Evolutionary conservation across 306 rosid genomes (phyloP), one percentile per base, ranked within the genome.

Genomic region (Cucumis melo): DNA sequence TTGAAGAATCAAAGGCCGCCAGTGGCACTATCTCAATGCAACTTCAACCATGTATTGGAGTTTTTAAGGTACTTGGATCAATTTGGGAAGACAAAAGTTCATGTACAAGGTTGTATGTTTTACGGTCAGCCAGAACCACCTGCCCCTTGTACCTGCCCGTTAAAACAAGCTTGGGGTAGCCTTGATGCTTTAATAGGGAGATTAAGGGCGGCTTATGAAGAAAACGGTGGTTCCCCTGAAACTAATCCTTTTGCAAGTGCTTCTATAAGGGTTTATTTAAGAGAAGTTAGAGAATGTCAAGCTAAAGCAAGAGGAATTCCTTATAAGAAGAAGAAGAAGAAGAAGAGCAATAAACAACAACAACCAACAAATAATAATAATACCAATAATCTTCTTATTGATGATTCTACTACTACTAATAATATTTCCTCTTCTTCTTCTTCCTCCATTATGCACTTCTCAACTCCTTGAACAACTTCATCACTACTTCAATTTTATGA

Each of bases 1-100:
- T 24, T 90, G 70, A 90, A 82, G 81, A 90, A 86, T 79, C 90
- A 80, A 29, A 83, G 87, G 29, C 95, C 95, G 9, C 82, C 89
- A 6, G 90, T 90, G 27, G 79, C 82, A 48, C 82, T 90, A 2
- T 79, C 92, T 0, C 89, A 86, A 58, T 87, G 90, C 86, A 90
- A 82, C 68, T 80, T 76, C 84, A 90, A 86, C 87, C 90, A 90
- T 74, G 95, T 90, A 0, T 71, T 90, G 46, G 95, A 90, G 38
- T 88, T 90, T 72, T 87, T 90, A 29, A 85, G 86, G 2, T 90
- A 90, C 27, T 65, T 90, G 0, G 95, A 90, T 74, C 95, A 90
- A 82, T 90, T 90, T 36, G 95, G 95, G 2, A 90, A 90, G 82
- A 90, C 95, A 23, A 90, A 90, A 71, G 95, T 90, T 79, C 95